phyloP scores from a whole-genome alignment of 345 rosid species.

The Linum tenue region DNA sequence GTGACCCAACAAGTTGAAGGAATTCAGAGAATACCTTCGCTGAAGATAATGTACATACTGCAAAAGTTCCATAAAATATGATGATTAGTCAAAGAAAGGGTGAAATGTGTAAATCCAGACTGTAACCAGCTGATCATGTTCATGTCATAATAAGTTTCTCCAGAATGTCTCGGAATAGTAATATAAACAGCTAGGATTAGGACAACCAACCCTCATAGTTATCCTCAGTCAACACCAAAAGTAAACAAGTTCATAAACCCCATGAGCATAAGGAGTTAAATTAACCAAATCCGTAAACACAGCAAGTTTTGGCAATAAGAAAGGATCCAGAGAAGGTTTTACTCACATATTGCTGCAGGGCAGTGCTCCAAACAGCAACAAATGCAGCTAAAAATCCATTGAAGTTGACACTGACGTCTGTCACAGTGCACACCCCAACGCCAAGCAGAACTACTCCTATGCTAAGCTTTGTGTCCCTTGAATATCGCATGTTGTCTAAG shows the following conservation, averaged over 20 bases:
- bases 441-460: constrained; percentile 83
- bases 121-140: neutral
- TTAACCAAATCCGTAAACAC: no score
- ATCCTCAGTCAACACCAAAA: neutral
- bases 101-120: neutral
- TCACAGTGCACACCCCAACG: constrained; percentile 95
- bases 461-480: constrained; percentile 98
- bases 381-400: constrained; percentile 85
- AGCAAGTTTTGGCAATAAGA: no score
- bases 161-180: neutral
- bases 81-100: neutral
- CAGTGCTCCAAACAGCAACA: constrained; percentile 94
- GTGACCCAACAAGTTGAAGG: constrained; percentile 87
- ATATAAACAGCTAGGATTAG: neutral
- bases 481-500: constrained; percentile 88
- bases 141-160: neutral
- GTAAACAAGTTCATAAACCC: neutral
- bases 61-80: constrained; percentile 7
- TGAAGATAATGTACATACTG: constrained; percentile 97
- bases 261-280: neutral
- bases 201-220: neutral
- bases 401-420: constrained; percentile 92
- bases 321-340: neutral
- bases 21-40: constrained; percentile 76
- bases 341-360: constrained; percentile 96